Base-by-base conservation (phyloP, 2,329 filamentous ascomycete genomes). In the Pyricularia grisea region DNA sequence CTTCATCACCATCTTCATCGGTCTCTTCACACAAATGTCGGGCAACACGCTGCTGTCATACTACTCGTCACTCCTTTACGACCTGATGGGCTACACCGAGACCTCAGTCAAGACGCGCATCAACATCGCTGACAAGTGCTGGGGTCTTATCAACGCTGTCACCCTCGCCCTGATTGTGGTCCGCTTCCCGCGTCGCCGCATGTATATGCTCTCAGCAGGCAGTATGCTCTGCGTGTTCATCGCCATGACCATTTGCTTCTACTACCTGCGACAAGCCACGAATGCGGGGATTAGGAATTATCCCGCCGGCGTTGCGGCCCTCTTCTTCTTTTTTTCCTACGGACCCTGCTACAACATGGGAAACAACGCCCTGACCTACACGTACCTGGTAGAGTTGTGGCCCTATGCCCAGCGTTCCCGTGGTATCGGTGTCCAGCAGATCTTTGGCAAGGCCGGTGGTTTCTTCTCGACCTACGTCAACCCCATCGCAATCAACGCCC, bases 21-120 rank as follows among this genome's bases (percentile, higher is more conserved):
- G 84, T 36, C 74, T 87, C 0, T 86, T 86, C 73, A 84, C 84
- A 0, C 84, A 87, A 74, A 82, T 84, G 75, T 84, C 82, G 12
- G 85, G 79, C 73, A 87, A 84, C 72, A 81, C 81, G 11, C 77
- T 84, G 66, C 81, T 84, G 69, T 82, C 79, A 11, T 87, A 84
- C 77, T 86, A 85, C 72, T 76, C 85, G 7, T 79, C 77, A 58
- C 80, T 79, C 68, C 80, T 84, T 17, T 78, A 83, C 58, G 75
- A 77, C 55, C 78, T 84, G 71, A 79, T 83, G 68, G 82, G 82
- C 58, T 82, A 79, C 73, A 82, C 76, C 11, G 76, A 80, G 69
- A 75, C 79, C 2, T 65, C 72, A 66, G 77, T 79, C 74, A 73
- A 83, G 77, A 74, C 80, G 72, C 72, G 80, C 74, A 77, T 82